Base-by-base conservation (phyloP, 768 basidiomycete species). In the Cyclocybe cylindracea region DNA sequence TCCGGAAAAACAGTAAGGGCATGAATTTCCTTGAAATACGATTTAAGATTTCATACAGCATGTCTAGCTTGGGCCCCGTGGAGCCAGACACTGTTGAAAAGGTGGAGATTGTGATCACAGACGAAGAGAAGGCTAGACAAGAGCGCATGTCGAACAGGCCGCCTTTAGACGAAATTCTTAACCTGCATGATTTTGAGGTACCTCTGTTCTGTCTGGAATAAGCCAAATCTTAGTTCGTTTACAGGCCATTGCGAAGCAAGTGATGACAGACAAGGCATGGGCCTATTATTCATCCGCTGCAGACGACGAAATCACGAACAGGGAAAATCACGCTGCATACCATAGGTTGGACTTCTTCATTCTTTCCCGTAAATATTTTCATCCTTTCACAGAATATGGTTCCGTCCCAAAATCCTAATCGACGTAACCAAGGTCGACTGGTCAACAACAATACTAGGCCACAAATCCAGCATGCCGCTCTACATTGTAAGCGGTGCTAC, bases 261-360 rank as follows among this genome's bases (percentile, higher is more conserved):
- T 91, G 9, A 86, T 98, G 76, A 72, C 85, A 2, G 86, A 88
- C 33, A 91, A 92, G 66, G 92, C 92, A 0, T 98, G 95, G 95
- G 95, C 94, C 5, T 95, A 95, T 67, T 95, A 98, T 63, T 93
- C 90, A 1, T 94, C 92, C n/a, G 95, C 94, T 13, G 86, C 96
- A 6, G 96, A 98, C 65, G 95, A 98, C 60, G 94, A 97, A 69
- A 91, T 94, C 40, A 94, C 93, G 31, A 75, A 80, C 53, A 79
- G 94, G 44, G 94, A 96, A 68, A 97, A 97, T 61, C 92, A 91
- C 55, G 78, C 85, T 46, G 95, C 94, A 2, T 98, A 88, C 64
- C 95, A 98, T 59, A 80, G 95, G 91, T 87, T 53, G 6, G 3
- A 46, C 54, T 53, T 14, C 38, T 35, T 31, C 34, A 39, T 33